These are phyloP conservation scores for Drechslera avenae DNA, from an alignment of 2,329 filamentous ascomycete genomes.

Conservation along the genomic window DNA sequence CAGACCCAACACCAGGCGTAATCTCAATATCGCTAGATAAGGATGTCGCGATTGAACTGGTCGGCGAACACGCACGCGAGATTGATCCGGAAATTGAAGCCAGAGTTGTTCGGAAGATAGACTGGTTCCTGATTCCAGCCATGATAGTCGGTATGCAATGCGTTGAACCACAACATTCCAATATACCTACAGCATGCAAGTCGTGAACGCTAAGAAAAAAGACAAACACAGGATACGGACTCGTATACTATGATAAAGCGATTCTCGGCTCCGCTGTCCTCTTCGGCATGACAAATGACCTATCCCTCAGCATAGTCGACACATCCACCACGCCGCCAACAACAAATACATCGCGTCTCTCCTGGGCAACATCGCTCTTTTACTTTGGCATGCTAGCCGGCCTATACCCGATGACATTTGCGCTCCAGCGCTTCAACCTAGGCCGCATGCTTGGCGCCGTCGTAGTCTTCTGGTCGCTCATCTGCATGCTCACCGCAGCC, in stretches of 20 bases:
- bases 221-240: constrained; percentile 58
- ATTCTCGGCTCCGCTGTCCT: constrained; percentile 74
- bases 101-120: constrained; percentile 68
- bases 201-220: no score
- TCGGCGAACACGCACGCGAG: constrained; percentile 60
- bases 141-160: constrained; percentile 58
- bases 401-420: constrained; percentile 73
- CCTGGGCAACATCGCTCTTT: constrained; percentile 79
- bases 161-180: no score
- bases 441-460: constrained; percentile 67
- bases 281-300: constrained; percentile 76
- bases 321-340: constrained; percentile 58
- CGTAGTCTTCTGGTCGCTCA: constrained; percentile 68
- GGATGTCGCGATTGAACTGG: constrained; percentile 64
- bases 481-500: constrained; percentile 72
- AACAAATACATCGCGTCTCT: constrained; percentile 69
- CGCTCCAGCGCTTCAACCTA: constrained; percentile 69
- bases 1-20: constrained; percentile 23
- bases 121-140: constrained; percentile 68
- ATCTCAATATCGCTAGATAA: constrained; percentile 48
- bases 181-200: no score
- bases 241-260: constrained; percentile 76
- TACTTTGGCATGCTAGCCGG: constrained; percentile 81
- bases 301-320: constrained; percentile 62
- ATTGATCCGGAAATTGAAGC: constrained; percentile 62